These are phyloP conservation scores for Termitomyces sp. DNA, from an alignment of 768 basidiomycete genomes.

Conservation along the genomic window DNA sequence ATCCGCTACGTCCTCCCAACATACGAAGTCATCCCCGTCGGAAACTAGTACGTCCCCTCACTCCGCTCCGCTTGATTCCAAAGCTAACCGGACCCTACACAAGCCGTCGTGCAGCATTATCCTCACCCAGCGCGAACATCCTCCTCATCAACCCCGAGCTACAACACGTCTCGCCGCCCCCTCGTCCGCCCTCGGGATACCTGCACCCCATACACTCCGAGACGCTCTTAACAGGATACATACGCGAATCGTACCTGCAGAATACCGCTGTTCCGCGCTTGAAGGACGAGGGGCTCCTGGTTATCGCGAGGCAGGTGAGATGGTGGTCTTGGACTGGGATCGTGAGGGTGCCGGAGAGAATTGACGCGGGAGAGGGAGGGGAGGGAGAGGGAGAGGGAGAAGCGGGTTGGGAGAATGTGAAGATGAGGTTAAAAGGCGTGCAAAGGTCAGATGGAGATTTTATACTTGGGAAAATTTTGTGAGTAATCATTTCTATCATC, in stretches of 20 bases:
- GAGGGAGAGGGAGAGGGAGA: not conserved
- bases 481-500: not conserved
- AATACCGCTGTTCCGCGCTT: slow-evolving; percentile 40
- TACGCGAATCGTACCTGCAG: slow-evolving; percentile 16
- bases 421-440: too few species aligned
- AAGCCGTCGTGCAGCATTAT: slow-evolving; percentile 45
- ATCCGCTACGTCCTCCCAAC: slow-evolving; percentile 43
- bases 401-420: slow-evolving; percentile 12
- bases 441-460: slow-evolving; percentile 34
- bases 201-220: not conserved
- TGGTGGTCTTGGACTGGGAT: slow-evolving; percentile 49
- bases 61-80: not conserved
- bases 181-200: slow-evolving; percentile 15
- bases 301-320: slow-evolving; percentile 27
- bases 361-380: slow-evolving; percentile 4
- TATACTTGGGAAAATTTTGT: slow-evolving; percentile 11
- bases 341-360: slow-evolving; percentile 41
- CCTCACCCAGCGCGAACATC: slow-evolving; percentile 35
- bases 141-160: slow-evolving; percentile 44
- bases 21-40: slow-evolving; percentile 48
- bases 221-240: not conserved
- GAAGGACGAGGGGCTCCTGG: slow-evolving; percentile 41
- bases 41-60: slow-evolving; percentile 48
- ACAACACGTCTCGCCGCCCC: slow-evolving; percentile 37
- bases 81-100: not conserved